Conservation (phyloP, 495 filamentous ascomycete genomes). For the Talaromyces liani region DNA sequence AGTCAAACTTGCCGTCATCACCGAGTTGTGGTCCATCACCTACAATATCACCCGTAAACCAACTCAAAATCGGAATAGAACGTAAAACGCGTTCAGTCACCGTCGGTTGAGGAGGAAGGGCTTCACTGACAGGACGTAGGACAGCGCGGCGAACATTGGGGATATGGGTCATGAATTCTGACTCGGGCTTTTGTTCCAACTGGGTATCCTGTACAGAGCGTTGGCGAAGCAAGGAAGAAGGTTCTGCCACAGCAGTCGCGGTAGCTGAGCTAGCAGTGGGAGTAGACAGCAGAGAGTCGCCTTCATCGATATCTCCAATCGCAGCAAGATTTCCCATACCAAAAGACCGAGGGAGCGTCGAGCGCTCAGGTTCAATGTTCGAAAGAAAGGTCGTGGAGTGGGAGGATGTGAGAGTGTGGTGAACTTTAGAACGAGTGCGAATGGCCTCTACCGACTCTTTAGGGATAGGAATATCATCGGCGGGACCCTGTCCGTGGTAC, state of each 20-base stretch:
- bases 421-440: slow-evolving; percentile 9
- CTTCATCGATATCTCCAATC: slow-evolving; percentile 22
- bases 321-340: slow-evolving; percentile 26
- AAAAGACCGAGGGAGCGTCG: slow-evolving; percentile 41
- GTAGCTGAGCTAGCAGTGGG: slow-evolving; percentile 54
- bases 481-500: slow-evolving; percentile 64
- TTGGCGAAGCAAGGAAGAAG: slow-evolving; percentile 22
- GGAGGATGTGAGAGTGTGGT: slow-evolving; percentile 19
- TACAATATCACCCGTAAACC: slow-evolving; percentile 73
- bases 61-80: slow-evolving; percentile 56
- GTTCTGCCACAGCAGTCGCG: slow-evolving; percentile 34
- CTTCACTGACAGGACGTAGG: slow-evolving; percentile 45
- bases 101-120: slow-evolving; percentile 56
- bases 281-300: slow-evolving; percentile 27
- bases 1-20: slow-evolving; percentile 78
- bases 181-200: slow-evolving; percentile 27
- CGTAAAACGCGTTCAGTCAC: slow-evolving; percentile 51
- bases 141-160: slow-evolving; percentile 46
- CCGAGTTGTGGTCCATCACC: slow-evolving; percentile 67
- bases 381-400: slow-evolving; percentile 32
- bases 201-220: slow-evolving; percentile 15
- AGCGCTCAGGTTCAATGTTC: slow-evolving; percentile 28
- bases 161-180: slow-evolving; percentile 45
- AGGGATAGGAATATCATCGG: slow-evolving; percentile 54
- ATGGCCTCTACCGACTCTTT: slow-evolving; percentile 29